Conservation (phyloP, 495 filamentous ascomycete genomes). For the Pseudevernia furfuracea region DNA sequence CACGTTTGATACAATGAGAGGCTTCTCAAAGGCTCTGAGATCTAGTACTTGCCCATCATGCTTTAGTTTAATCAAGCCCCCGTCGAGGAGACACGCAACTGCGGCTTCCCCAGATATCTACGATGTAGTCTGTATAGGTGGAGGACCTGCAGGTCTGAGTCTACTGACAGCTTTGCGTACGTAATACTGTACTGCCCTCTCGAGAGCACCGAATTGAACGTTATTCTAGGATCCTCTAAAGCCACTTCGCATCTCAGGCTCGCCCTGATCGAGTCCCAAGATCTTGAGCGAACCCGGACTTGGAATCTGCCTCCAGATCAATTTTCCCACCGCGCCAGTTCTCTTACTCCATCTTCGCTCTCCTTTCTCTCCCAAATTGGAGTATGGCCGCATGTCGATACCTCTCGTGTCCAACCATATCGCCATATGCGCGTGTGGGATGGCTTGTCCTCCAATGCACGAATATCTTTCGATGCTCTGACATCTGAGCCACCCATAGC, state of each 20-base stretch:
- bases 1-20: conserved; percentile 2
- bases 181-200: conserved; percentile 19
- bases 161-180: conserved; percentile 79
- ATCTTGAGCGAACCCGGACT: conserved; percentile 56
- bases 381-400: conserved; percentile 72
- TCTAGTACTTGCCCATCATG: conserved; percentile 22
- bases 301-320: conserved; percentile 58
- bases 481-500: conserved; percentile 57
- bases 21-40: conserved; percentile 3
- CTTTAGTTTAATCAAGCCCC: conserved; percentile 7
- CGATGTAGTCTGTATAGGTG: conserved; percentile 92
- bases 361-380: conserved; percentile 67
- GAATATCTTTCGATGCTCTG: conserved; percentile 80
- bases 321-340: conserved; percentile 92
- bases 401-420: conserved; percentile 70
- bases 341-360: conserved; percentile 78
- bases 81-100: conserved; percentile 20
- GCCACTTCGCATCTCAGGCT: conserved; percentile 69
- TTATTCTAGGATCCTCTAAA: conserved; percentile 51
- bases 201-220: conserved; percentile 1
- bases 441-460: conserved; percentile 74
- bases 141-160: conserved; percentile 90
- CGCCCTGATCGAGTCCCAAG: conserved; percentile 84
- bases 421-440: conserved; percentile 97
- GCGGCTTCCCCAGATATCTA: conserved; percentile 47